phyloP scores from a whole-genome alignment of 2,329 filamentous ascomycete species.

The Ceratocystis lukuohia region DNA sequence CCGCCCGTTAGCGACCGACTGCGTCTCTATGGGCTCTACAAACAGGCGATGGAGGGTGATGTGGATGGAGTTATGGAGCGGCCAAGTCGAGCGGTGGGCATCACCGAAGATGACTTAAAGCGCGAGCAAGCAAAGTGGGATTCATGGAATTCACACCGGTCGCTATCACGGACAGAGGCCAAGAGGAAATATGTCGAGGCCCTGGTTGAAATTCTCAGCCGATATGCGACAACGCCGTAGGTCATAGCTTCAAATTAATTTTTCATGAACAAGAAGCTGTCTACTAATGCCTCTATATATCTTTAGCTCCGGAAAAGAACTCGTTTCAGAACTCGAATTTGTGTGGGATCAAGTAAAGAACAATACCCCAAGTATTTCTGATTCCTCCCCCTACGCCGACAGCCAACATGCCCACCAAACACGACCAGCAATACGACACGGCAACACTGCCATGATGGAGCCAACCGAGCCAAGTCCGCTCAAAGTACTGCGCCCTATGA shows the following conservation, averaged over 20 bases:
- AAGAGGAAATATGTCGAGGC: slow-evolving; percentile 90
- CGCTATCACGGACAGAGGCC: slow-evolving; percentile 74
- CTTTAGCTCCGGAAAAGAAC: slow-evolving; percentile 60
- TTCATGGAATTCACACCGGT: slow-evolving; percentile 82
- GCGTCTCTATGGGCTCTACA: slow-evolving; percentile 93
- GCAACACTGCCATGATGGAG: slow-evolving; percentile 34
- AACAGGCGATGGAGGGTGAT: slow-evolving; percentile 97
- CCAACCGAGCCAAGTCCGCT: slow-evolving; percentile 40
- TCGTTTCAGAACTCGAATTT: slow-evolving; percentile 92
- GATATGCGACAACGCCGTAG: slow-evolving; percentile 75
- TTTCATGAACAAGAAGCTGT: not conserved
- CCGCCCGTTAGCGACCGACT: slow-evolving; percentile 76
- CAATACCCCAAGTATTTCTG: slow-evolving; percentile 55
- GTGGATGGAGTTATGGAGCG: slow-evolving; percentile 88
- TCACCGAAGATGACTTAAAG: slow-evolving; percentile 40
- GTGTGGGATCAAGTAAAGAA: slow-evolving; percentile 97
- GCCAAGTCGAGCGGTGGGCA: slow-evolving; percentile 41
- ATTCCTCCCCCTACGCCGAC: slow-evolving; percentile 40
- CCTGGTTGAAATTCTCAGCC: slow-evolving; percentile 92
- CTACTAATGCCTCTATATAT: not conserved
- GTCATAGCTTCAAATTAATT: slow-evolving; percentile 23
- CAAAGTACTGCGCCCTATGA: slow-evolving; percentile 71
- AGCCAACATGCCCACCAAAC: slow-evolving; percentile 22
- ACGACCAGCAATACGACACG: slow-evolving; percentile 27
- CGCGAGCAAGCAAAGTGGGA: slow-evolving; percentile 66